Conservation (phyloP, 805 yeast species). For the Candida arabinofermentans region DNA sequence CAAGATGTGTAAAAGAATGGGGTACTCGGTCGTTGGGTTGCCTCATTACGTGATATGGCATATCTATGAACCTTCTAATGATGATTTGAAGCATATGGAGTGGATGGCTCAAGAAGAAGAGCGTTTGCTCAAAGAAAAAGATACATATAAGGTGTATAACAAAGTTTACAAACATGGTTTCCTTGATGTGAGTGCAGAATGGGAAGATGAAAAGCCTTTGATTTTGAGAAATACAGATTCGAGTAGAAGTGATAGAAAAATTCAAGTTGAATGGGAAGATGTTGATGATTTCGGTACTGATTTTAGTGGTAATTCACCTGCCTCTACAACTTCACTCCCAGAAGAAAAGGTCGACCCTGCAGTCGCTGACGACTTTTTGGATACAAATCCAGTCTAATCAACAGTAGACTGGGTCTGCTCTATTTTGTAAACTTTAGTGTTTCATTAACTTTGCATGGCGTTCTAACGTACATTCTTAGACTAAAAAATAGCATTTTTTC, state of each 20-base stretch:
- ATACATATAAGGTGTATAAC: conserved; percentile 60
- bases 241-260: conserved; percentile 38
- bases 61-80: conserved; percentile 90
- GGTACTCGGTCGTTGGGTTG: conserved; percentile 79
- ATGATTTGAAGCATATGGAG: conserved; percentile 79
- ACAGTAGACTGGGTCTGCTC: no score
- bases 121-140: conserved; percentile 57
- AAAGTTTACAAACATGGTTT: conserved; percentile 76
- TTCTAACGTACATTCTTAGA: no score
- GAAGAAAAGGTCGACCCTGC: neutral
- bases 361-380: neutral
- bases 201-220: conserved; percentile 68
- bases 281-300: conserved; percentile 36
- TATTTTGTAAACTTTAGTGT: no score
- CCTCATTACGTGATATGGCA: conserved; percentile 98
- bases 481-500: no score
- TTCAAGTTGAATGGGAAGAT: conserved; percentile 68
- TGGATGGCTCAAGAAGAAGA: conserved; percentile 84
- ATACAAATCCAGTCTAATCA: no score
- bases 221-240: conserved; percentile 77
- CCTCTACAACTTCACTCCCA: no score
- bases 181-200: conserved; percentile 65
- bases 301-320: neutral
- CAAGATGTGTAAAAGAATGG: conserved; percentile 81
- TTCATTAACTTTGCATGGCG: no score